Base-by-base conservation (phyloP, 2,329 filamentous ascomycete genomes). In the Colletotrichum sp. region DNA sequence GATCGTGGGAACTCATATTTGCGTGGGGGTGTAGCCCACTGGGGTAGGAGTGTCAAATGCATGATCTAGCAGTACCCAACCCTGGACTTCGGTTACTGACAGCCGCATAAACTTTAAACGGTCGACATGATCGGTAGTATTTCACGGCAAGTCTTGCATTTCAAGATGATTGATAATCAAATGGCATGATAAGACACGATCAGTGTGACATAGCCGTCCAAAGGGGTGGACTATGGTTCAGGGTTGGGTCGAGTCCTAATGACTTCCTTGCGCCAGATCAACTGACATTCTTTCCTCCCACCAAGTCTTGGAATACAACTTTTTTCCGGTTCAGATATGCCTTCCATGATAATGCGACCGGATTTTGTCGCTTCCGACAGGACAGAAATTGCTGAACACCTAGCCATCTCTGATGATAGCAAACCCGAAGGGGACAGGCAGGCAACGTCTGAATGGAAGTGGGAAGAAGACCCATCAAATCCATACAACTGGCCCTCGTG, bases 401-500 rank as follows among this genome's bases (percentile, higher is more conserved):
- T 55, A 13, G 18, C 48, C 6, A 24, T 13, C 48, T 55, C 48
- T 13, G 48, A 55, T 55, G 48, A 55, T 55, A 4, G 48, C 18
- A 55, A 55, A 21, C 48, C 2, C 8, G 18, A 55, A 24, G n/a
- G 18, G 18, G 48, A 18, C 48, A 55, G 48, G 48, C 48, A 24
- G 48, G 21, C 48, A 55, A 55, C 48, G 13, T 1, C 48, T 55
- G 48, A 55, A 55, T 63, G 58, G 76, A 77, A 82, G 72, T 88
- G 86, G 86, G 79, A 83, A 4, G 78, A 79, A 0, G 87, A 88
- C 66, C 82, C 83, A 1, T 79, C 84, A 18, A 90, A 90, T 75
- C 89, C 88, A 1, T 86, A 84, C 78, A 91, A 91, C 79, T 91
- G 89, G 89, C 81, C 87, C 0, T 75, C 79, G 5, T 80, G 82